Conservation (phyloP, 2,329 filamentous ascomycete genomes). For the Trichoderma brevicompactum region DNA sequence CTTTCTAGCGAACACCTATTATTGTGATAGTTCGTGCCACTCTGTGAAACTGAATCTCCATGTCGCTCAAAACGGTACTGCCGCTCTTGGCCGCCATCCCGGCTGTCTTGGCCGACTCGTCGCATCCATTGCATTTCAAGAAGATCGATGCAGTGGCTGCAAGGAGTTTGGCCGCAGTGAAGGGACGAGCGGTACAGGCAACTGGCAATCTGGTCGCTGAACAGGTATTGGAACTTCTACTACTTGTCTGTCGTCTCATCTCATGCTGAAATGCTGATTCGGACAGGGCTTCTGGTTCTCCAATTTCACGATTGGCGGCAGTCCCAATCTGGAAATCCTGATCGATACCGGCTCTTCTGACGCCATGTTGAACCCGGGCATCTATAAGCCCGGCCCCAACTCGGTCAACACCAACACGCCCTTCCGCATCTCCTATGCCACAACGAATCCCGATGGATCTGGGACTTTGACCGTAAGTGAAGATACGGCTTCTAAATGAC, state of each 20-base stretch:
- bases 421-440: conserved; percentile 32
- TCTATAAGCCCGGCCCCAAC: conserved; percentile 30
- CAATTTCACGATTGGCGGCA: conserved; percentile 32
- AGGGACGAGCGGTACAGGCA: conserved; percentile 8
- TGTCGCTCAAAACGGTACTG: conserved; percentile 29
- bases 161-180: conserved; percentile 23
- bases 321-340: conserved; percentile 31
- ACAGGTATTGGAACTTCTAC: conserved; percentile 17
- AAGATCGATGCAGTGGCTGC: conserved; percentile 29
- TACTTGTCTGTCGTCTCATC: not conserved
- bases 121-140: conserved; percentile 30
- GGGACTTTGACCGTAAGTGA: conserved; percentile 28
- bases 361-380: conserved; percentile 31
- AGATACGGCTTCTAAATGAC: not conserved
- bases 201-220: conserved; percentile 27
- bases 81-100: conserved; percentile 26
- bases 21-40: not conserved
- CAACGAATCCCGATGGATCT: conserved; percentile 32
- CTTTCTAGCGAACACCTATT: not conserved
- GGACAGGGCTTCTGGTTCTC: conserved; percentile 34
- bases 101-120: conserved; percentile 29
- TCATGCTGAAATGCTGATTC: not conserved
- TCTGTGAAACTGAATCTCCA: conserved; percentile 4
- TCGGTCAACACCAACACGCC: conserved; percentile 22
- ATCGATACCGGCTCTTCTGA: conserved; percentile 34